phyloP scores from a whole-genome alignment of 2,329 filamentous ascomycete genomes.

The Colletotrichum navitas region DNA sequence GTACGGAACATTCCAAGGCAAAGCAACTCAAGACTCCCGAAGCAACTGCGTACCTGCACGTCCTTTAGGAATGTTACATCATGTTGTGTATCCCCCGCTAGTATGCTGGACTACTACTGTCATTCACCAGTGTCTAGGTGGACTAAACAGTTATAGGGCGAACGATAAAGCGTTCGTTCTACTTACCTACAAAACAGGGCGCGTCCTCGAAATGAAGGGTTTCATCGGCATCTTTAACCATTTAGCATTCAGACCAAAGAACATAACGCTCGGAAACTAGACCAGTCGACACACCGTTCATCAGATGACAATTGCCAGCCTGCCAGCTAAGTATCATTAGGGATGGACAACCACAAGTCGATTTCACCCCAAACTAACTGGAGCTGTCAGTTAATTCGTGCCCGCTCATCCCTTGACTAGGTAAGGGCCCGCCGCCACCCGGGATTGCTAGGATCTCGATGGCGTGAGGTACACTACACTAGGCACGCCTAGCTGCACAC shows the following conservation, averaged over 20 bases:
- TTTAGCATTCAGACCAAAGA: neutral
- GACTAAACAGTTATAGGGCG: too few species aligned
- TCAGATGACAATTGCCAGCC: neutral
- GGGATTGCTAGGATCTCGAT: neutral
- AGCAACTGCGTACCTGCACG: too few species aligned
- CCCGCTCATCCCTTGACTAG: neutral
- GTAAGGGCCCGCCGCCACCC: constrained; percentile 5
- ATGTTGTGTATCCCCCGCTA: too few species aligned
- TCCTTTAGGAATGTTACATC: too few species aligned
- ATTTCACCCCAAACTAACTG: neutral
- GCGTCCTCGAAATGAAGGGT: neutral
- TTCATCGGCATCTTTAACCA: neutral
- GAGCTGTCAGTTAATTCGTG: neutral
- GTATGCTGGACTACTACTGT: neutral
- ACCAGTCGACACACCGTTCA: neutral
- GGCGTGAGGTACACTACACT: neutral
- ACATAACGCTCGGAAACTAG: neutral
- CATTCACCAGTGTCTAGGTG: neutral
- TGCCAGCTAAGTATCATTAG: neutral
- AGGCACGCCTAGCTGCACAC: neutral
- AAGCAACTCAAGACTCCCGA: too few species aligned
- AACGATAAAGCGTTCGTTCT: neutral
- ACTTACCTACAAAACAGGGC: neutral
- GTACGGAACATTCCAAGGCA: too few species aligned
- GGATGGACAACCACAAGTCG: neutral